Percentiles rank a stretch among this genome's conserved stretches.
Conservation (phyloP, 2,329 filamentous ascomycete genomes). For the Grosmannia huntii region DNA sequence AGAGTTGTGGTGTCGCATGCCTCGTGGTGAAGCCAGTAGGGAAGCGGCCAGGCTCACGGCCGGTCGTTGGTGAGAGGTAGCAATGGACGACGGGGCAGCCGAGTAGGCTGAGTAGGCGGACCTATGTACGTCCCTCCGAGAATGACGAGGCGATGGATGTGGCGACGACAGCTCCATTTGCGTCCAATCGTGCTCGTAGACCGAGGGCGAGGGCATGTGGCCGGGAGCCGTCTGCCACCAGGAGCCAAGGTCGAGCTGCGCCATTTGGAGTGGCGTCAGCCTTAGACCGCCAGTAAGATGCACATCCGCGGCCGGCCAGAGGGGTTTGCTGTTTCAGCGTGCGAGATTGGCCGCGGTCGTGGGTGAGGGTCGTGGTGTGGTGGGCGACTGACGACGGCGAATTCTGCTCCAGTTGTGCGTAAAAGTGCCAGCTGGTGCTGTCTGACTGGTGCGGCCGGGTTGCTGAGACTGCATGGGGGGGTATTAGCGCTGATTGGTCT, state of each 20-base stretch:
- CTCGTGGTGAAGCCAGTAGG: conserved; percentile 13
- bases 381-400: background rate
- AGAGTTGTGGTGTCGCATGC: conserved; percentile 19
- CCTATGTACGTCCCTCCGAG: conserved; percentile 17
- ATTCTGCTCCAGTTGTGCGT: background rate
- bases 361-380: background rate
- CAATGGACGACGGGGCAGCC: conserved; percentile 5
- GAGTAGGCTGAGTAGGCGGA: conserved; percentile 12
- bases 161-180: conserved; percentile 13
- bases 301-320: conserved; percentile 8
- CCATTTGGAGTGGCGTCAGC: conserved; percentile 21
- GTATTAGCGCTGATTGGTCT: conserved; percentile 11
- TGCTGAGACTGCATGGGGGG: conserved; percentile 5
- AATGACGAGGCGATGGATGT: conserved; percentile 18
- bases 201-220: conserved; percentile 12
- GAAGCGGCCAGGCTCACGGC: conserved; percentile 9
- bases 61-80: conserved; percentile 8
- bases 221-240: conserved; percentile 15
- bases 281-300: conserved; percentile 10
- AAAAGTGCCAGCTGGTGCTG: conserved; percentile 11
- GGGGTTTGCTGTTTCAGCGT: background rate
- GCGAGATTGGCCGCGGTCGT: background rate
- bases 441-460: conserved; percentile 11
- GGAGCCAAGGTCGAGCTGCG: conserved; percentile 14
- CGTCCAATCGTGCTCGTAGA: conserved; percentile 18